Percentiles rank a stretch among this genome's conserved stretches.
These are phyloP conservation scores for Flaveria sonorensis DNA, from an alignment of 129 eudicot genomes.

Conservation along the genomic window DNA sequence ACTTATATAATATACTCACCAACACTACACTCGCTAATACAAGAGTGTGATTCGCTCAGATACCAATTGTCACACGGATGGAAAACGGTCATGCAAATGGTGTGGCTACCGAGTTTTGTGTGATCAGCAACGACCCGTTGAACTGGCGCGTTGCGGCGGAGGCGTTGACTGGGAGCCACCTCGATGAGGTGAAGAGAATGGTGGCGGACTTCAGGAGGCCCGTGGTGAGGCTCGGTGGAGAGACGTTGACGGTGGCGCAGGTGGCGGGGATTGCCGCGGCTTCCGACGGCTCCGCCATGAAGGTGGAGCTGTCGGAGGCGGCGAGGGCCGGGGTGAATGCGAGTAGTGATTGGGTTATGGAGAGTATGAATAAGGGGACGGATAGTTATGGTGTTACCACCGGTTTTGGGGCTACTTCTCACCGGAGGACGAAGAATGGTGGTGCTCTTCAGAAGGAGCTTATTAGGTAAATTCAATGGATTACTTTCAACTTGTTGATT, in stretches of 20 bases:
- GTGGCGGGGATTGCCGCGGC: slow-evolving; percentile 72
- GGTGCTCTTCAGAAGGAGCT: slow-evolving; percentile 88
- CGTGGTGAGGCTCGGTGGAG: slow-evolving; percentile 65
- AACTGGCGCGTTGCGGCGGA: slow-evolving; percentile 82
- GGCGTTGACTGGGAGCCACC: slow-evolving; percentile 68
- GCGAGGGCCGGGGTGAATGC: slow-evolving; percentile 68
- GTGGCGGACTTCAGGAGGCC: slow-evolving; percentile 73
- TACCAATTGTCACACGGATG: no score
- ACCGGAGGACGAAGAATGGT: slow-evolving; percentile 71
- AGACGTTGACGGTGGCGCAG: slow-evolving; percentile 60
- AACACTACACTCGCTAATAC: background rate
- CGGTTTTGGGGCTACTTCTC: slow-evolving; percentile 84
- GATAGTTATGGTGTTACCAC: slow-evolving; percentile 80
- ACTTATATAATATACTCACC: background rate
- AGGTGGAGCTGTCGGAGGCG: slow-evolving; percentile 77
- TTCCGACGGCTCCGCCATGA: slow-evolving; percentile 31
- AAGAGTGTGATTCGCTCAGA: background rate
- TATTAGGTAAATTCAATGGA: slow-evolving; percentile 47
- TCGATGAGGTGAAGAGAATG: slow-evolving; percentile 77
- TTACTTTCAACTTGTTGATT: no score
- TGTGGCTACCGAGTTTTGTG: slow-evolving; percentile 35
- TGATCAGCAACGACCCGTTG: slow-evolving; percentile 58
- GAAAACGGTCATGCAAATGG: slow-evolving; percentile 39
- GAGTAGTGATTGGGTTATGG: slow-evolving; percentile 86
- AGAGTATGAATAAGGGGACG: slow-evolving; percentile 69